Base-by-base conservation (phyloP, 2,329 filamentous ascomycete species). In the Nothomitra cinnamomea region DNA sequence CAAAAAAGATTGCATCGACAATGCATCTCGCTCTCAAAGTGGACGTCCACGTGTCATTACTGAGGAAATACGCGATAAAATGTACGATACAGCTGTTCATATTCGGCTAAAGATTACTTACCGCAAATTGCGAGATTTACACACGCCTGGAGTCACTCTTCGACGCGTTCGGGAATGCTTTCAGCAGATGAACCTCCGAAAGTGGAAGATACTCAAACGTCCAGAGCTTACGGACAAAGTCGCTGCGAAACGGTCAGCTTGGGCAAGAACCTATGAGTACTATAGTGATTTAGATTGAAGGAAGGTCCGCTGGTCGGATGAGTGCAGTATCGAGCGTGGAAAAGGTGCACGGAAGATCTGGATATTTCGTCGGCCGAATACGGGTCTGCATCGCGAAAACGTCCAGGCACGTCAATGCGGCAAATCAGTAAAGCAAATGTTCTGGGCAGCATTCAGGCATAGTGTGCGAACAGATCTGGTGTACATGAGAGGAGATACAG, bases 401-500 rank as follows among this genome's bases (percentile, higher is more conserved):
- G 17, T 50, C 24, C 45, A 50, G 28, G 15, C 22, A 50, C 22
- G n/a, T 6, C 45, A n/a, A 50, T 22, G 45, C 24, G 22, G 22
- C 15, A 50, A 25, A 22, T 28, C 22, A 25, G 45, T 50, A 17
- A 50, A 50, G 24, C 45, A 50, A 22, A 50, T 50, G 45, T n/a
- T n/a, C n/a, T n/a, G n/a, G n/a, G n/a, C n/a, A n/a, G n/a, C n/a
- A n/a, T n/a, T n/a, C n/a, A n/a, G n/a, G n/a, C n/a, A n/a, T n/a
- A n/a, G n/a, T n/a, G n/a, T n/a, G n/a, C n/a, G n/a, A n/a, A n/a
- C n/a, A n/a, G n/a, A n/a, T n/a, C n/a, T n/a, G n/a, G n/a, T n/a
- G n/a, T n/a, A n/a, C n/a, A n/a, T n/a, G n/a, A n/a, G n/a, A n/a
- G n/a, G n/a, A n/a, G n/a, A n/a, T n/a, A n/a, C n/a, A n/a, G n/a